phyloP scores from a whole-genome alignment of 306 rosid species.

The Sphenostylis stenocarpa region DNA sequence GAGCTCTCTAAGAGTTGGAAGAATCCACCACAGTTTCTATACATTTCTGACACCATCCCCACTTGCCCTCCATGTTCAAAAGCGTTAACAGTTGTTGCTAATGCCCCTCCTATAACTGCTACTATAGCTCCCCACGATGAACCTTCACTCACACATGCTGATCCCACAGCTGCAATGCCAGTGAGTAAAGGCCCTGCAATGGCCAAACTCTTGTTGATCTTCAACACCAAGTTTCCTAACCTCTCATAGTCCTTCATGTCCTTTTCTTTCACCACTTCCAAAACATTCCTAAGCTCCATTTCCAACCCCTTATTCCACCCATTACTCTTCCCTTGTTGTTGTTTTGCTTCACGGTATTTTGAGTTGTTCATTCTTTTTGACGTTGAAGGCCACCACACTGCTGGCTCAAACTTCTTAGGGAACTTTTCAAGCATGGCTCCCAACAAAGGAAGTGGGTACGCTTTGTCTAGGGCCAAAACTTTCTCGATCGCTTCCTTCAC shows the following conservation, averaged over 20 bases:
- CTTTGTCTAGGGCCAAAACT: conserved; percentile 67
- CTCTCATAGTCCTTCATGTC: conserved; percentile 77
- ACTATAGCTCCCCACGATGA: conserved; percentile 39
- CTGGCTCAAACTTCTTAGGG: conserved; percentile 58
- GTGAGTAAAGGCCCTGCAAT: conserved; percentile 73
- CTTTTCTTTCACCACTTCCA: conserved; percentile 58
- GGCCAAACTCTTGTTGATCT: conserved; percentile 60
- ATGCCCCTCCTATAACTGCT: conserved; percentile 60
- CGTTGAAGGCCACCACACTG: conserved; percentile 77
- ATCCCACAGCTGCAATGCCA: conserved; percentile 66
- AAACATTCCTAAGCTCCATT: conserved; percentile 51
- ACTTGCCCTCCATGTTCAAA: conserved; percentile 73
- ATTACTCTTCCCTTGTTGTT: conserved; percentile 35
- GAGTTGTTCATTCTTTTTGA: not conserved
- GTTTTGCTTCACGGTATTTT: not conserved
- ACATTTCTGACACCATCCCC: conserved; percentile 85
- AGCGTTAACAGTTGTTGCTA: conserved; percentile 51
- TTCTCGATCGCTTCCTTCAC: conserved; percentile 49
- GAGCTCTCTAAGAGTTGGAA: conserved; percentile 52
- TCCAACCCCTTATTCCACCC: conserved; percentile 75
- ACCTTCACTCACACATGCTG: conserved; percentile 42
- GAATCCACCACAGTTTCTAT: conserved; percentile 60
- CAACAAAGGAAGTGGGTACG: conserved; percentile 80
- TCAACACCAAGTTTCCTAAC: conserved; percentile 66
- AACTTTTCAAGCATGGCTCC: conserved; percentile 88